Percentiles rank a stretch among this genome's conserved stretches.
Evolutionary conservation across 78 protist species (phyloP).

Genomic region (Dictyostelium capitatum): DNA sequence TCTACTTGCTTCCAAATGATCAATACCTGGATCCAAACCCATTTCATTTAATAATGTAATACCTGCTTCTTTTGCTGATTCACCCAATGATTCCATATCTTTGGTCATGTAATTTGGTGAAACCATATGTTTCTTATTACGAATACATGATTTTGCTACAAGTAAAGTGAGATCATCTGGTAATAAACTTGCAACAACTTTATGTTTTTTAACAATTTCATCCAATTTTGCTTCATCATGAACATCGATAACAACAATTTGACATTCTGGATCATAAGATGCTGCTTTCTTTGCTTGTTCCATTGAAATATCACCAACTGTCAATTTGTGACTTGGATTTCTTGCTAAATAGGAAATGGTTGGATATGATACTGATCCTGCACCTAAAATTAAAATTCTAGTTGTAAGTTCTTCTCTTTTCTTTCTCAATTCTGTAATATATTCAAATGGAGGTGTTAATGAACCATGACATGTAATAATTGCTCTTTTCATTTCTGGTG

Average conservation of each 20-base stretch:
- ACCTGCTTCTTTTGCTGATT: constrained; percentile 72
- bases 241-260: constrained; percentile 53
- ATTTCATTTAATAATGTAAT: constrained; percentile 83
- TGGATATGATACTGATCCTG: constrained; percentile 85
- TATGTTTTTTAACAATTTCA: constrained; percentile 33
- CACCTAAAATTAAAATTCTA: constrained; percentile 84
- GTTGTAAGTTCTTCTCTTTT: constrained; percentile 66
- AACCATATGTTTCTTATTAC: constrained; percentile 53
- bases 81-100: constrained; percentile 56
- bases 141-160: constrained; percentile 82
- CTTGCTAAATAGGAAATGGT: constrained; percentile 60
- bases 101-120: constrained; percentile 81
- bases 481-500: constrained; percentile 72
- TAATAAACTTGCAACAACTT: constrained; percentile 78
- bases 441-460: constrained; percentile 86
- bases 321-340: constrained; percentile 70
- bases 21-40: constrained; percentile 93
- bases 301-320: constrained; percentile 64
- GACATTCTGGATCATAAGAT: constrained; percentile 8
- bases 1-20: constrained; percentile 85
- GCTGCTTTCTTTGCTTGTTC: constrained; percentile 29
- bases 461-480: constrained; percentile 82
- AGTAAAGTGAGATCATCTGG: constrained; percentile 80
- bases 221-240: constrained; percentile 45
- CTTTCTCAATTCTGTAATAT: constrained; percentile 85